Base-by-base conservation (phyloP, 1,284 basidiomycete genomes). In the Austroboletus niveus region DNA sequence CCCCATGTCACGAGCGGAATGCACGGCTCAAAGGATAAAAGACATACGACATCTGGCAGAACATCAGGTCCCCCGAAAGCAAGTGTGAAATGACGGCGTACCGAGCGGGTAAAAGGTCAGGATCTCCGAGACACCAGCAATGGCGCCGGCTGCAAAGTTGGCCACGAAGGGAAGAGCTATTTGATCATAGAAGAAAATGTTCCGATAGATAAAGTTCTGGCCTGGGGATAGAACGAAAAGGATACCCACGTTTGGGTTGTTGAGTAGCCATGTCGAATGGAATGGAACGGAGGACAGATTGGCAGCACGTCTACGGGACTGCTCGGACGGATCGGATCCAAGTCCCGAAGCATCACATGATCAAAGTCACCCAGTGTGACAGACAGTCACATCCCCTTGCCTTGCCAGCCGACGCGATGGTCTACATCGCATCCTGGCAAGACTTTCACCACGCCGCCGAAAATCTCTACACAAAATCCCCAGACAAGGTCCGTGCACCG, bases 21-120 rank as follows among this genome's bases (percentile, higher is more conserved):
- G 55, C 52, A 50, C 5, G 36, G 24, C 12, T 24, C 22, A 31
- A 20, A 47, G 17, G 38, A 22, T 43, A 22, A 24, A 45, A 38
- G 17, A 73, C 80, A 55, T 70, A 82, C 80, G 54, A 82, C 80
- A 81, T 82, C 80, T 82, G 42, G 42, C 20, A 40, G 24, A 43
- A 15, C 30, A 41, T 12, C 40, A 51, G 41, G 54, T 17, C 17
- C 24, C 24, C 17, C 14, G 20, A 43, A 24, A 68, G 65, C 66
- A 66, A 70, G 70, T 31, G n/a, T 41, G 8, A 65, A 69, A 52
- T 35, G 48, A 34, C 29, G 15, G 54, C 87, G 66, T 65, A 93
- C 91, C 93, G 57, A 96, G 87, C 53, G 94, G 94, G 62, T 96
- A 94, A 62, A 98, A 93, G 9, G 84, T 94, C 60, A 97, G 76